Base-by-base conservation (phyloP, 2,329 filamentous ascomycete species). In the Aspergillus sp. region DNA sequence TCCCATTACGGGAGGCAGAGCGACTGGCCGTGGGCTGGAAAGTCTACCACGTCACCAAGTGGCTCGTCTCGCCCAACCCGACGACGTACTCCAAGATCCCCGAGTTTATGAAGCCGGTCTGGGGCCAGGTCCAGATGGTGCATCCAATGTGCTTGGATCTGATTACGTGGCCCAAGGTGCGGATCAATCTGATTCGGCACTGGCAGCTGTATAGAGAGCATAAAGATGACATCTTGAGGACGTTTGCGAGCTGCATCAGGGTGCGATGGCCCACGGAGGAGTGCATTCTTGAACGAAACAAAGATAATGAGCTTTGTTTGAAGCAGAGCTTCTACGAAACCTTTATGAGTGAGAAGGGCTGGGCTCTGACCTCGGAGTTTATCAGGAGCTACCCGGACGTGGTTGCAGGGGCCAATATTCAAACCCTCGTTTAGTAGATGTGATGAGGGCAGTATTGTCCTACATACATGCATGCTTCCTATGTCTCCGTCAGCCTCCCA, bases 191-290 rank as follows among this genome's bases (percentile, higher is more conserved):
- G n/a, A 64, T 66, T 22, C 49, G 43, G 4, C 52, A 55, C 17
- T 65, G 63, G 62, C 45, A 54, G 8, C n/a, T 60, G 1, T 59
- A 62, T 47, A 20, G 60, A 19, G 35, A 49, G 11, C 9, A 33
- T 2, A 22, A 40, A 16, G 47, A 49, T 16, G 47, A 42, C 16
- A 16, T 49, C 10, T 49, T 49, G 8, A 14, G 22, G 1, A 5
- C 17, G 19, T 33, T 49, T 11, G 16, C 47, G 3, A 41, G 60
- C 24, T 65, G 63, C 49, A 42, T 61, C 4, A 64, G 61, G 41
- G 51, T 65, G 8, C 56, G 62, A 17, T 65, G 60, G 63, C 63
- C 63, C 26, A 63, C 61, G 63, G 60, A 58, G 7, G 56, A 60
- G 41, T 47, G 50, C 20, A 50, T 65, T 19, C 54, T 65, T 13